These are phyloP conservation scores for Cryphonectria nitschkei DNA, from an alignment of 2,329 filamentous ascomycete species.

Conservation along the genomic window DNA sequence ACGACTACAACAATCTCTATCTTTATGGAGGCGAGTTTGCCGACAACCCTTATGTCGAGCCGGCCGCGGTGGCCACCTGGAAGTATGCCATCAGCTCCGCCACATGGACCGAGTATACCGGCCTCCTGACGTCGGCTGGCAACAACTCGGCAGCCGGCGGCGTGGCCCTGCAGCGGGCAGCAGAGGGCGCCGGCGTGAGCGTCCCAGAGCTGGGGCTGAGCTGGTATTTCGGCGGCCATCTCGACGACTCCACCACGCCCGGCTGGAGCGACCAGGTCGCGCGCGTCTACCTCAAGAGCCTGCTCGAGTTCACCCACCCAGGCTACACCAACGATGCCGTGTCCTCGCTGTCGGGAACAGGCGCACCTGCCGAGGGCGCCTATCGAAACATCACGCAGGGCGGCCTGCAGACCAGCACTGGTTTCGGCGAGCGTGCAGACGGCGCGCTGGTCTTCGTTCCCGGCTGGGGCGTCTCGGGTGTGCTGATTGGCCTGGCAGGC, in stretches of 20 bases:
- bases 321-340: constrained; percentile 68
- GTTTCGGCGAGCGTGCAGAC: constrained; percentile 75
- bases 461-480: constrained; percentile 71
- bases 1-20: constrained; percentile 69
- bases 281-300: constrained; percentile 72
- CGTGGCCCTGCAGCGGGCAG: constrained; percentile 66
- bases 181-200: constrained; percentile 74
- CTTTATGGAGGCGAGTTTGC: constrained; percentile 78
- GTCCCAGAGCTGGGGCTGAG: constrained; percentile 71
- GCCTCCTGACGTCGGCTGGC: constrained; percentile 65
- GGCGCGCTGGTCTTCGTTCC: constrained; percentile 74
- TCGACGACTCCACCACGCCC: constrained; percentile 60
- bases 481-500: constrained; percentile 73
- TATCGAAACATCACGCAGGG: constrained; percentile 77
- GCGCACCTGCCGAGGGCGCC: constrained; percentile 63
- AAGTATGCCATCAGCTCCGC: constrained; percentile 65
- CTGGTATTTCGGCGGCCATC: constrained; percentile 80
- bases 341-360: constrained; percentile 54
- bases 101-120: constrained; percentile 65
- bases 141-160: constrained; percentile 61
- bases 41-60: constrained; percentile 60
- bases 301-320: constrained; percentile 77
- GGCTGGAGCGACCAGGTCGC: constrained; percentile 70
- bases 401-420: constrained; percentile 66
- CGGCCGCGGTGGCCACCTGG: constrained; percentile 68